A percentile compares a stretch with the other conserved stretches of the same genome.
Conservation (phyloP, 345 rosid species). For the Odontarrhena argentea region DNA sequence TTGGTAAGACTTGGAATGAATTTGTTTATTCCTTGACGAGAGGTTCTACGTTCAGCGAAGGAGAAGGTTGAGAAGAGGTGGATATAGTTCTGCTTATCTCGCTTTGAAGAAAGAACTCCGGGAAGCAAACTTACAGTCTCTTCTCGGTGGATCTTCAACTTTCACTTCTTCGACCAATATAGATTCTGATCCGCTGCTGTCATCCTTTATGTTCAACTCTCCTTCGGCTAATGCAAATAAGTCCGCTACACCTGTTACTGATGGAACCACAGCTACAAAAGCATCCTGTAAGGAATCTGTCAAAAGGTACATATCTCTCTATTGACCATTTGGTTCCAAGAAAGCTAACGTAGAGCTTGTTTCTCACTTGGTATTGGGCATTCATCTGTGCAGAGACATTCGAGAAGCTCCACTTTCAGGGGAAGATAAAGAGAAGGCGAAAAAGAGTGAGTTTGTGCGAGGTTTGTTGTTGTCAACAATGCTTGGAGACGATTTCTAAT, state of each 20-base stretch:
- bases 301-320: slow-evolving; percentile 47
- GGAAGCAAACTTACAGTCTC: slow-evolving; percentile 68
- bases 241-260: slow-evolving; percentile 28
- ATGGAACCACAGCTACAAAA: slow-evolving; percentile 25
- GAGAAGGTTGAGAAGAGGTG: slow-evolving; percentile 67
- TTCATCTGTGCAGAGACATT: slow-evolving; percentile 43
- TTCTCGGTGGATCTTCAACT: slow-evolving; percentile 62
- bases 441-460: slow-evolving; percentile 58
- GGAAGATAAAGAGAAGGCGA: slow-evolving; percentile 63
- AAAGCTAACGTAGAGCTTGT: not conserved
- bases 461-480: slow-evolving; percentile 63
- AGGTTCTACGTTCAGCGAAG: slow-evolving; percentile 63
- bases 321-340: not conserved
- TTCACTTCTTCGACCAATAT: slow-evolving; percentile 54
- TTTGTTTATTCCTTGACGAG: slow-evolving; percentile 58
- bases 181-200: slow-evolving; percentile 71
- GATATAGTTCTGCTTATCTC: slow-evolving; percentile 57
- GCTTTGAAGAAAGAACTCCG: slow-evolving; percentile 67
- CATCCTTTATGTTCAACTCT: slow-evolving; percentile 59
- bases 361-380: slow-evolving; percentile 19
- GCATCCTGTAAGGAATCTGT: slow-evolving; percentile 40
- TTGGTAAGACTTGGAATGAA: slow-evolving; percentile 14
- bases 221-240: slow-evolving; percentile 30
- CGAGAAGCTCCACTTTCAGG: slow-evolving; percentile 46
- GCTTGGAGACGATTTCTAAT: slow-evolving; percentile 55